These are phyloP conservation scores for Russula griseocarnosa DNA, from an alignment of 768 basidiomycete species.

Conservation along the genomic window DNA sequence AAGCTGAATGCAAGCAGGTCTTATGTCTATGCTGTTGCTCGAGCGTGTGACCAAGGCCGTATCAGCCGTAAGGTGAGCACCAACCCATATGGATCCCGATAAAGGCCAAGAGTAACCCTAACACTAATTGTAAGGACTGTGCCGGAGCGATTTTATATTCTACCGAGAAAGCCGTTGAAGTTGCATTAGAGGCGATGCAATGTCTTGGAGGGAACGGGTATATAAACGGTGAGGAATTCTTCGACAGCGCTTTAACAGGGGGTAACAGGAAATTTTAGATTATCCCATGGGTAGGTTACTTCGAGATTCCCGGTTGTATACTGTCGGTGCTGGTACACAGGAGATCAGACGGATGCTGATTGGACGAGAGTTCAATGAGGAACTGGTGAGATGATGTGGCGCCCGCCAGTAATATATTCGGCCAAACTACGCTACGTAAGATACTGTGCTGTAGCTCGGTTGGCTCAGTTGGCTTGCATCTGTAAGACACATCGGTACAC, in stretches of 20 bases:
- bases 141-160: slow-evolving; percentile 93
- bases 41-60: slow-evolving; percentile 77
- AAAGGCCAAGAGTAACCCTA: background rate
- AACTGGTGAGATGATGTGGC: slow-evolving; percentile 36
- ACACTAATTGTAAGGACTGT: slow-evolving; percentile 64
- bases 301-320: slow-evolving; percentile 83
- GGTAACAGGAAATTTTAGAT: slow-evolving; percentile 40
- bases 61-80: slow-evolving; percentile 69
- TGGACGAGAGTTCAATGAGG: slow-evolving; percentile 85
- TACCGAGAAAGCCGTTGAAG: slow-evolving; percentile 87
- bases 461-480: too few relatives aligned
- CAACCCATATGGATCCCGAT: background rate
- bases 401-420: too few relatives aligned
- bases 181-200: slow-evolving; percentile 88
- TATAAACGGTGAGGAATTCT: slow-evolving; percentile 65
- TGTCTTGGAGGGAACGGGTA: slow-evolving; percentile 95
- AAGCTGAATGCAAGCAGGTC: slow-evolving; percentile 83
- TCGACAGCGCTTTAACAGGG: background rate
- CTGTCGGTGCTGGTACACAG: slow-evolving; percentile 95
- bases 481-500: too few relatives aligned
- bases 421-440: too few relatives aligned
- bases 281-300: slow-evolving; percentile 87
- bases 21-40: slow-evolving; percentile 90
- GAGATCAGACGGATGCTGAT: slow-evolving; percentile 94
- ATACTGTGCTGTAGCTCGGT: too few relatives aligned